Evolutionary conservation across 768 basidiomycete species (phyloP).

Genomic region (Psilocybe sp.): DNA sequence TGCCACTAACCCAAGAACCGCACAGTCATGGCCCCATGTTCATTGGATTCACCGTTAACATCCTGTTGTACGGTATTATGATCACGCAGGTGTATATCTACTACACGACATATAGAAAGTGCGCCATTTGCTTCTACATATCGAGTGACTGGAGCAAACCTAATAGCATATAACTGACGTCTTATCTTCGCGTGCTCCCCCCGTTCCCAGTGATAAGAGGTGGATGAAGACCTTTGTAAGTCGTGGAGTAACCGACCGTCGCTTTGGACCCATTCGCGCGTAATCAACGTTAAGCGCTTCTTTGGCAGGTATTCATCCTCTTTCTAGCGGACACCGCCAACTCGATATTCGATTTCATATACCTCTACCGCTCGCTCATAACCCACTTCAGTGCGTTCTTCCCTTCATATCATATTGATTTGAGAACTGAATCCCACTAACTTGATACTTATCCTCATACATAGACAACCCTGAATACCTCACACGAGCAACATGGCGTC

Average conservation of each 20-base stretch:
- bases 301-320: conserved; percentile 34
- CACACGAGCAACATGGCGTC: conserved; percentile 22
- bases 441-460: not conserved
- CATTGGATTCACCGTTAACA: conserved; percentile 44
- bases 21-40: conserved; percentile 48
- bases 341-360: conserved; percentile 39
- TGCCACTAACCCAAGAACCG: conserved; percentile 3
- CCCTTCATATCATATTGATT: not conserved
- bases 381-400: conserved; percentile 38
- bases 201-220: conserved; percentile 32
- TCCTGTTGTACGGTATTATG: conserved; percentile 48
- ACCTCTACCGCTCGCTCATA: conserved; percentile 47
- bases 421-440: not conserved
- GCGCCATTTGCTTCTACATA: conserved; percentile 19
- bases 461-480: conserved; percentile 15
- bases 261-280: no score
- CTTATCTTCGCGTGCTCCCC: no score
- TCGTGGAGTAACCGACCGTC: no score
- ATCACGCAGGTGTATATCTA: conserved; percentile 47
- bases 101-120: conserved; percentile 31
- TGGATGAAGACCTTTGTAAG: conserved; percentile 48
- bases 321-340: conserved; percentile 50
- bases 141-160: not conserved
- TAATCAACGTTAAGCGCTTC: not conserved
- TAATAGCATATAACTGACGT: no score